Base-by-base conservation (phyloP, 75 land plant genomes). In the Cupressus sempervirens region DNA sequence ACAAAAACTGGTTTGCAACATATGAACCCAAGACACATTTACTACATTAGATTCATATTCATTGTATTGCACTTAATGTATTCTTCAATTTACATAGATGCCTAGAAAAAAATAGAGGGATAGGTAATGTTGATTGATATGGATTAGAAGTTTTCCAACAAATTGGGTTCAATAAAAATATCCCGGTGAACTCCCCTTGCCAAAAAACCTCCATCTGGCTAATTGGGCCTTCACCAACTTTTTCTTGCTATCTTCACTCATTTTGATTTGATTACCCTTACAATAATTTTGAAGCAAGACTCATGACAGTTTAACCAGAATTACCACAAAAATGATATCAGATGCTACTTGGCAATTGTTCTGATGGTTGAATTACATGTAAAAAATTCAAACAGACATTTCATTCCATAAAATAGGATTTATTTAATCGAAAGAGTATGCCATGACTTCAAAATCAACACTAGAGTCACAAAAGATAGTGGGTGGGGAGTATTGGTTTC, bases 121-220 rank as follows among this genome's bases (percentile, higher is more conserved):
- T 20, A 0, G 4, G 53, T 52, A 52, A 52, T 11, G 16, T 4
- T 54, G 58, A 54, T 54, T 54, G 58, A 54, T 54, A 3, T 54
- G n/a, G n/a, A n/a, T n/a, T n/a, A n/a, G n/a, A n/a, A n/a, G n/a
- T n/a, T n/a, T n/a, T n/a, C n/a, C n/a, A 67, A 67, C 72, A 67
- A 67, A n/a, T 30, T 67, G 72, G 29, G 30, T 67, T 0, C 26
- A 67, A 67, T n/a, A 67, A n/a, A n/a, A n/a, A n/a, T n/a, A 54
- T 82, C 83, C 70, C 74, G 56, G 86, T 89, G 82, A 90, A 32
- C 46, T 90, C 95, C 20, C 91, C 88, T 83, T 88, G 90, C 95
- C 91, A 91, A 16, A 84, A 52, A 20, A 65, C 65, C n/a, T n/a
- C n/a, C n/a, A n/a, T n/a, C n/a, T n/a, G n/a, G n/a, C n/a, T n/a